These are phyloP conservation scores for Rhinocladiella mackenziei DNA, from an alignment of 2,329 filamentous ascomycete genomes.

Conservation along the genomic window DNA sequence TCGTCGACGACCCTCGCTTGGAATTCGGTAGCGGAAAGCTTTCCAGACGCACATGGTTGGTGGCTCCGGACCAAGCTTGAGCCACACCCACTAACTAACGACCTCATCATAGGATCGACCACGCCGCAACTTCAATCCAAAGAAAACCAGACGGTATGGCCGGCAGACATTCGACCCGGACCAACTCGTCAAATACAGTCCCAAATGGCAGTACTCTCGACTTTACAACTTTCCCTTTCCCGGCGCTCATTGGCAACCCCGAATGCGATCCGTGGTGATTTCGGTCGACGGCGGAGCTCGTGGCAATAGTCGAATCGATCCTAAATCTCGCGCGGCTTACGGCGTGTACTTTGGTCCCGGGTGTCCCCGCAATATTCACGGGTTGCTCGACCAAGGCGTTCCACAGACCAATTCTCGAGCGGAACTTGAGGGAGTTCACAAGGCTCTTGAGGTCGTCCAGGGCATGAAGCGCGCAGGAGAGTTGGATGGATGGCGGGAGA, in stretches of 20 bases:
- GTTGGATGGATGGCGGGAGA: constrained; percentile 33
- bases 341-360: constrained; percentile 26
- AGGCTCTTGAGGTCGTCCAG: constrained; percentile 38
- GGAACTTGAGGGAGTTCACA: constrained; percentile 53
- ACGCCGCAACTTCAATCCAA: constrained; percentile 27
- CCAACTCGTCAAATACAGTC: constrained; percentile 27
- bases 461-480: constrained; percentile 20
- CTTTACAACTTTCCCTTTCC: constrained; percentile 24
- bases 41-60: neutral
- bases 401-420: constrained; percentile 52
- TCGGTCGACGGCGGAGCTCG: constrained; percentile 24
- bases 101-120: constrained; percentile 12
- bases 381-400: constrained; percentile 12
- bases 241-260: constrained; percentile 22
- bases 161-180: constrained; percentile 23
- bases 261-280: constrained; percentile 25
- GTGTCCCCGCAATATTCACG: constrained; percentile 20
- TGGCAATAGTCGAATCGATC: constrained; percentile 19
- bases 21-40: no score
- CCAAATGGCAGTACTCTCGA: constrained; percentile 23
- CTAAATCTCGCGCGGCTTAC: constrained; percentile 20
- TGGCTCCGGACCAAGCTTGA: neutral
- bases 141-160: constrained; percentile 24
- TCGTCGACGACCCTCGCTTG: no score
- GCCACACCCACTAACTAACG: neutral